Base-by-base conservation (phyloP, 257 asterid genomes). In the Solanum tarapatanum region DNA sequence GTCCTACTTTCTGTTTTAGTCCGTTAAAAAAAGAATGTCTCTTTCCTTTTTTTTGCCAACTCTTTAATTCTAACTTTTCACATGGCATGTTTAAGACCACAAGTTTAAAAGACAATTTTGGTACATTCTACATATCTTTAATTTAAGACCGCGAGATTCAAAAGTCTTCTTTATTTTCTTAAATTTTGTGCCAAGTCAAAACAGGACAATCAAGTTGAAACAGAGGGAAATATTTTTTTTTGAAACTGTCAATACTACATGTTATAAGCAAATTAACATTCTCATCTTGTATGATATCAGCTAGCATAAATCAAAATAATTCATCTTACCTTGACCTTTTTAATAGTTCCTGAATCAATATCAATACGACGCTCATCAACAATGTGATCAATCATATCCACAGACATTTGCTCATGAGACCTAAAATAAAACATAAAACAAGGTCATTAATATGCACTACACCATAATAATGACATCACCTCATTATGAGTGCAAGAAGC, bases 371-470 rank as follows among this genome's bases (percentile, higher is more conserved):
- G 98, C 87, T 89, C 94, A 87, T 95, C 97, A 66, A 97, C 93
- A 75, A 94, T 95, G 88, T 94, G 90, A 89, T 97, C 98, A 91
- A 97, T 90, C 97, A 97, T 91, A 51, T 93, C 91, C 41, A 88
- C 94, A 30, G 98, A 97, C 99, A 97, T 97, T 87, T 91, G 89
- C 87, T 95, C 98, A 90, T 97, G 99, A 88, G 97, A 97, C 99
- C 99, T 97, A 89, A 43, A 77, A 33, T 48, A 72, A 41, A 86
- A 28, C 48, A 19, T 11, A 62, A 66, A 35, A 39, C 28, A 51
- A 19, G 79, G 68, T 87, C 41, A 62, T 64, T 35, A 6, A 55
- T 86, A 35, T 43, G 72, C 74, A 86, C 28, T 30, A 68, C 9
- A 13, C 75, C 77, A 58, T 28, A 30, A 70, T 12, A 55, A 75